Percentiles rank a stretch among this genome's conserved stretches.
phyloP scores from a whole-genome alignment of 306 rosid species.

The Vigna reflexopilosa region DNA sequence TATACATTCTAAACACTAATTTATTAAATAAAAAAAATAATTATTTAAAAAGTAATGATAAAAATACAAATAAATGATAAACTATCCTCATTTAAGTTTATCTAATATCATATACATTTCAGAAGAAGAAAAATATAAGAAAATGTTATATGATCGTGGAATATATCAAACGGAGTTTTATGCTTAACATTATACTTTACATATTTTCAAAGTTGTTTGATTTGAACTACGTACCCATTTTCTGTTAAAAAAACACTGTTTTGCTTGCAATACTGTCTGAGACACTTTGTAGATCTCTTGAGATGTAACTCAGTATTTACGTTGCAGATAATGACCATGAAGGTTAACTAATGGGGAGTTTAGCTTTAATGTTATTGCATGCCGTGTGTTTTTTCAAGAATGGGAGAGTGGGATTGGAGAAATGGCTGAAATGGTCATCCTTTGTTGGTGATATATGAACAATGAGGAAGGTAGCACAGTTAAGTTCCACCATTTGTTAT shows the following conservation, averaged over 20 bases:
- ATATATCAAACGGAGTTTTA: no score
- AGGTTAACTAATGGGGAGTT: slow-evolving; percentile 33
- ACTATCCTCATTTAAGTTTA: no score
- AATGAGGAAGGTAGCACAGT: slow-evolving; percentile 28
- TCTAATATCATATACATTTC: no score
- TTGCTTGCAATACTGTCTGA: neutral
- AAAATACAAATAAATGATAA: no score
- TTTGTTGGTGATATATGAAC: neutral
- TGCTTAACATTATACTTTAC: no score
- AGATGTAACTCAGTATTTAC: neutral
- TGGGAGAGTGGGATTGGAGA: slow-evolving; percentile 18
- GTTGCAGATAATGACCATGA: slow-evolving; percentile 44
- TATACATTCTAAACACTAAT: no score
- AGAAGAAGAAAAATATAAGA: no score
- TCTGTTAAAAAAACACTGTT: neutral
- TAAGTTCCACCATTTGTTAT: slow-evolving; percentile 34
- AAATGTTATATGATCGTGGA: no score
- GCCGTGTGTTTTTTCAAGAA: slow-evolving; percentile 30
- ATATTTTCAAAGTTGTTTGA: neutral
- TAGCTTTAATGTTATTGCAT: slow-evolving; percentile 41
- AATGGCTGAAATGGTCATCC: slow-evolving; percentile 30
- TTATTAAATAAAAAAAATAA: no score
- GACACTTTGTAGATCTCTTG: neutral
- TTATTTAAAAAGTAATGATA: no score
- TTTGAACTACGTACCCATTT: neutral